Conservation (phyloP, 106 monocot genomes). For the Ottelia alismoides region DNA sequence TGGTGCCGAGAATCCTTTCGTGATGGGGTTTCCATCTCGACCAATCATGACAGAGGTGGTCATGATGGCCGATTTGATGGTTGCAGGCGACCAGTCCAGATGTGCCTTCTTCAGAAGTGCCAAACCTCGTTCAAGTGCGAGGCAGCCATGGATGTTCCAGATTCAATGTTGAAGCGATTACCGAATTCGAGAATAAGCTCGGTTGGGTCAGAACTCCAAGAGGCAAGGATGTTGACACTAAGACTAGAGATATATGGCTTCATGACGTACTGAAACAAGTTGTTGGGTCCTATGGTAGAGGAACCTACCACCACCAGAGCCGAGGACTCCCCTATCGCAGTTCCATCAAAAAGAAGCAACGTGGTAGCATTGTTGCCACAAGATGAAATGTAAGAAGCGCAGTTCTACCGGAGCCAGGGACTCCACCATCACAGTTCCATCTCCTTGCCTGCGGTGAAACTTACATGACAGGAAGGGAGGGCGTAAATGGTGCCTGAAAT, state of each 20-base stretch:
- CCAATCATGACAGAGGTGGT: slow-evolving; percentile 14
- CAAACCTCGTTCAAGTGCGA: slow-evolving; percentile 36
- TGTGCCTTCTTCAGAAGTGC: slow-evolving; percentile 29
- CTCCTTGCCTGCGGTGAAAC: neutral
- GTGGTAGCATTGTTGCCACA: neutral
- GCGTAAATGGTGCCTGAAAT: neutral
- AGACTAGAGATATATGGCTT: slow-evolving; percentile 8
- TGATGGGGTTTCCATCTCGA: slow-evolving; percentile 13
- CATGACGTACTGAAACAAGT: slow-evolving; percentile 43
- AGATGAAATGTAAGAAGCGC: neutral
- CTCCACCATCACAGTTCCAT: no score
- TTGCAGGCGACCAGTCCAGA: slow-evolving; percentile 44
- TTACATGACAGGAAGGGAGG: neutral
- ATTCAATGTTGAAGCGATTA: slow-evolving; percentile 17
- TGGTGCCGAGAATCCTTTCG: slow-evolving; percentile 8
- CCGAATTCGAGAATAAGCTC: no score
- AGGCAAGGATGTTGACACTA: slow-evolving; percentile 2
- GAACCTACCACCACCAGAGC: slow-evolving; percentile 67
- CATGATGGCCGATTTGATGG: slow-evolving; percentile 40
- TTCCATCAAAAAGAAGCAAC: neutral
- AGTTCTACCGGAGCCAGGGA: no score
- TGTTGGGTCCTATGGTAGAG: slow-evolving; percentile 74
- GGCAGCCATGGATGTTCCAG: slow-evolving; percentile 58
- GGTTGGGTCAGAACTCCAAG: neutral
- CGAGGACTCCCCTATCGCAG: slow-evolving; percentile 16